phyloP scores from a whole-genome alignment of 441 rosid species.

The Flueggea neowawraea region DNA sequence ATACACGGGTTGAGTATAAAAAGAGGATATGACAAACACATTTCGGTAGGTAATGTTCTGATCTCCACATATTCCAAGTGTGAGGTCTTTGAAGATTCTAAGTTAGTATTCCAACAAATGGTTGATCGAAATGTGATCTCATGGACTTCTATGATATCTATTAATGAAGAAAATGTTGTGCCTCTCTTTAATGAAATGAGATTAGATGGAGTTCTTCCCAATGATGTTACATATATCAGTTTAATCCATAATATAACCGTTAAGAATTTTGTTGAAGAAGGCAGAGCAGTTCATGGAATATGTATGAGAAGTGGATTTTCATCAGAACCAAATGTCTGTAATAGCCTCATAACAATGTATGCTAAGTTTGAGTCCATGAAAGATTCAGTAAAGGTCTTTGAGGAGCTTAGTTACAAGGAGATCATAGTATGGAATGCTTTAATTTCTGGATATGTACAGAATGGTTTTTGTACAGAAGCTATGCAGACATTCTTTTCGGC shows the following conservation, averaged over 20 bases:
- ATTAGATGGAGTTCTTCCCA: slow-evolving; percentile 66
- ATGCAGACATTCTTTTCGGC: slow-evolving; percentile 42
- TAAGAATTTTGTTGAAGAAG: slow-evolving; percentile 41
- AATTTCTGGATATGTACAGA: slow-evolving; percentile 78
- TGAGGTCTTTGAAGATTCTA: slow-evolving; percentile 51
- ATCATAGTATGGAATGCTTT: slow-evolving; percentile 82
- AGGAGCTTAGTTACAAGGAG: slow-evolving; percentile 50
- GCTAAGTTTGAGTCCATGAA: slow-evolving; percentile 59
- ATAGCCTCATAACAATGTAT: slow-evolving; percentile 82
- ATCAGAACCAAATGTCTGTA: slow-evolving; percentile 50
- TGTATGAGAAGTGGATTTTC: slow-evolving; percentile 52
- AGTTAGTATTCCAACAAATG: slow-evolving; percentile 53
- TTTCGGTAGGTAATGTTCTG: slow-evolving; percentile 67
- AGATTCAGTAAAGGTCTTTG: slow-evolving; percentile 59
- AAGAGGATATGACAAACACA: slow-evolving; percentile 53
- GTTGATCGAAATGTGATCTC: slow-evolving; percentile 64
- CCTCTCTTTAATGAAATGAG: slow-evolving; percentile 61
- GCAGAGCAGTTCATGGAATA: slow-evolving; percentile 53
- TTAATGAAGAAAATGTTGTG: slow-evolving; percentile 45
- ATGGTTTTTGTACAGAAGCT: slow-evolving; percentile 57
- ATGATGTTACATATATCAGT: slow-evolving; percentile 75
- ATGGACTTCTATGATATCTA: slow-evolving; percentile 84
- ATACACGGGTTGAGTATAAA: slow-evolving; percentile 72
- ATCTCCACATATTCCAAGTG: slow-evolving; percentile 74
- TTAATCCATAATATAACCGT: slow-evolving; percentile 52